phyloP scores from a whole-genome alignment of 257 asterid genomes.

The Jacaranda copaia region DNA sequence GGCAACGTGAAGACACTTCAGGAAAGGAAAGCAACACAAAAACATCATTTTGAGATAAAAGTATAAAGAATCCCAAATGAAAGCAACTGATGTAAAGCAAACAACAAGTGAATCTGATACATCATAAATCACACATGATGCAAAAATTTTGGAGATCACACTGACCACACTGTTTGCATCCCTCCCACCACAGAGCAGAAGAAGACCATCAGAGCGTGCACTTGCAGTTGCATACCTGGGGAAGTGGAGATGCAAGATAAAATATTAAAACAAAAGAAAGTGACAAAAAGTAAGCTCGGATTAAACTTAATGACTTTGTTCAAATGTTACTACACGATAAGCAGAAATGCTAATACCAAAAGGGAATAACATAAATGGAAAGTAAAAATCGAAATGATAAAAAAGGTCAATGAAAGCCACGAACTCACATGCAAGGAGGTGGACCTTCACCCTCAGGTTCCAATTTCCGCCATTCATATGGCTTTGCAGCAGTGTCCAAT shows the following conservation, averaged over 20 bases:
- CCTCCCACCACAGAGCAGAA: constrained; percentile 99
- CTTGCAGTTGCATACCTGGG: constrained; percentile 99
- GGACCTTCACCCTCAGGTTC: constrained; percentile 99
- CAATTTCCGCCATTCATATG: constrained; percentile 98
- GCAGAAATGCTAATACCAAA: not conserved
- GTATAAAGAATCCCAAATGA: not conserved
- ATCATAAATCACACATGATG: constrained; percentile 13
- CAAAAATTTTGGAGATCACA: constrained; percentile 21
- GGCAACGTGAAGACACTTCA: constrained; percentile 11
- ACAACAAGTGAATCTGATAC: constrained; percentile 10
- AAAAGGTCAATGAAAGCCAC: constrained; percentile 20
- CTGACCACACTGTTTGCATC: constrained; percentile 98
- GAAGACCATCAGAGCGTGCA: constrained; percentile 99
- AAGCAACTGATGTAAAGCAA: constrained; percentile 4
- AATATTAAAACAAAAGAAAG: constrained; percentile 19
- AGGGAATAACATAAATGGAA: constrained; percentile 3
- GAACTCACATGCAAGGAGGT: constrained; percentile 98
- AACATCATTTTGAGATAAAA: constrained; percentile 14
- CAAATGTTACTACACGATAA: not conserved
- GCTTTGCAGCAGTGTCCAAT: constrained; percentile 99
- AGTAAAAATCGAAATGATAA: not conserved
- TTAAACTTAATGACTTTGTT: constrained; percentile 22
- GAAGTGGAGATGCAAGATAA: constrained; percentile 36
- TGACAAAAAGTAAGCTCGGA: not conserved
- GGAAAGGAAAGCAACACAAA: constrained; percentile 1